phyloP scores from a whole-genome alignment of 306 rosid genomes.

The Trifolium dubium region DNA sequence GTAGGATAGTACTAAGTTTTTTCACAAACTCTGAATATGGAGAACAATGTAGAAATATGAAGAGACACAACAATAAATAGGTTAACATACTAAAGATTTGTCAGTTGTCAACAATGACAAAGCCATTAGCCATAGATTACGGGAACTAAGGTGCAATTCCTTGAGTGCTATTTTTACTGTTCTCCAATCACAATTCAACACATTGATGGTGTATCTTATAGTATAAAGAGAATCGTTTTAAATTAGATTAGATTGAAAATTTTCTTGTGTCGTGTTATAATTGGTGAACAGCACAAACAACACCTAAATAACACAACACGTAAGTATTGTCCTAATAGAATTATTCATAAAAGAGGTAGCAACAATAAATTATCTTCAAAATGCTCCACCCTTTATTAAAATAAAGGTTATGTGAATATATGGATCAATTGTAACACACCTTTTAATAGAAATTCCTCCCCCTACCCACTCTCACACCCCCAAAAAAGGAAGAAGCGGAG shows the following conservation, averaged over 20 bases:
- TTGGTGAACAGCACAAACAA: background rate
- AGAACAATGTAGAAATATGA: slow-evolving; percentile 5
- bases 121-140: slow-evolving; percentile 4
- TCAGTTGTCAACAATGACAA: slow-evolving; percentile 11
- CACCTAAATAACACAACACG: background rate
- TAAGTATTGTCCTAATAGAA: background rate
- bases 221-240: slow-evolving; percentile 13
- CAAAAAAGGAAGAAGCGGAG: background rate
- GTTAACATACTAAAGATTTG: slow-evolving; percentile 13
- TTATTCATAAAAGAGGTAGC: slow-evolving; percentile 12
- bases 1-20: background rate
- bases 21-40: background rate
- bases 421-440: slow-evolving; percentile 9
- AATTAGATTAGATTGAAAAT: background rate
- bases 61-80: slow-evolving; percentile 10
- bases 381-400: slow-evolving; percentile 16
- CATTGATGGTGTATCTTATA: background rate
- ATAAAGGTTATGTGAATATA: slow-evolving; percentile 6
- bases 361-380: background rate
- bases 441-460: background rate
- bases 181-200: background rate
- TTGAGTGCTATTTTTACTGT: background rate
- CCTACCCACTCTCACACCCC: background rate
- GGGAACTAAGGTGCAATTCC: background rate
- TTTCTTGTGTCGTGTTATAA: slow-evolving; percentile 2